Evolutionary conservation across 192 early-diverging fungal species (phyloP).

Genomic region (Geranomyces variabilis): DNA sequence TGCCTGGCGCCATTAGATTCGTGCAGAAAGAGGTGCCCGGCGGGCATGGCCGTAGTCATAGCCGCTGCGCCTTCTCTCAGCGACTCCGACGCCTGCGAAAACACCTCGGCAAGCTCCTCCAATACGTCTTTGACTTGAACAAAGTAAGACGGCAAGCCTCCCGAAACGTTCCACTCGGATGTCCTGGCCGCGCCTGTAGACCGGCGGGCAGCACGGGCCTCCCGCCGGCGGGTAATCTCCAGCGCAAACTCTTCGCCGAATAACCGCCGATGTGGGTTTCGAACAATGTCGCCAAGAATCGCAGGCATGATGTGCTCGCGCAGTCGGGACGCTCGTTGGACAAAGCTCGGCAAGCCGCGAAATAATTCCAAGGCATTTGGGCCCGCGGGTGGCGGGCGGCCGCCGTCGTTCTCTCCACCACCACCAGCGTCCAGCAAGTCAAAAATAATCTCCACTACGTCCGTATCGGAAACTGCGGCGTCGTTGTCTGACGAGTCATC

Average conservation of each 20-base stretch:
- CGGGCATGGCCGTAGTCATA: background rate
- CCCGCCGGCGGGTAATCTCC: background rate
- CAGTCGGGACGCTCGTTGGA: background rate
- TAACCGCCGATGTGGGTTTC: background rate
- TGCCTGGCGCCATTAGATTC: background rate
- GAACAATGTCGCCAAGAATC: background rate
- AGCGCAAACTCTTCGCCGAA: background rate
- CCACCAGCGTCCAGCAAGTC: background rate
- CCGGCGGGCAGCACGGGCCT: background rate
- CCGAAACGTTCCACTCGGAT: background rate
- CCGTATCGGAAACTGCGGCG: background rate
- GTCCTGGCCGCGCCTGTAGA: background rate
- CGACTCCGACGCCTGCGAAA: background rate
- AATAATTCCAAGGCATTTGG: background rate
- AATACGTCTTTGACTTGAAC: slow-evolving; percentile 1
- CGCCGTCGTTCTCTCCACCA: background rate
- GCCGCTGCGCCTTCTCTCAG: background rate
- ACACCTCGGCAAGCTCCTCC: background rate
- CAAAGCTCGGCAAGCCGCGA: too few relatives aligned
- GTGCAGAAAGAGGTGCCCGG: background rate
- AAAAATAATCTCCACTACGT: background rate
- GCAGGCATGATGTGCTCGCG: background rate
- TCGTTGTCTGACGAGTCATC: background rate
- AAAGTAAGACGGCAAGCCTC: background rate
- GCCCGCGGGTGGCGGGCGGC: background rate